Base-by-base conservation (phyloP, 352 stramenopile genomes). In the Phytophthora sojae region DNA sequence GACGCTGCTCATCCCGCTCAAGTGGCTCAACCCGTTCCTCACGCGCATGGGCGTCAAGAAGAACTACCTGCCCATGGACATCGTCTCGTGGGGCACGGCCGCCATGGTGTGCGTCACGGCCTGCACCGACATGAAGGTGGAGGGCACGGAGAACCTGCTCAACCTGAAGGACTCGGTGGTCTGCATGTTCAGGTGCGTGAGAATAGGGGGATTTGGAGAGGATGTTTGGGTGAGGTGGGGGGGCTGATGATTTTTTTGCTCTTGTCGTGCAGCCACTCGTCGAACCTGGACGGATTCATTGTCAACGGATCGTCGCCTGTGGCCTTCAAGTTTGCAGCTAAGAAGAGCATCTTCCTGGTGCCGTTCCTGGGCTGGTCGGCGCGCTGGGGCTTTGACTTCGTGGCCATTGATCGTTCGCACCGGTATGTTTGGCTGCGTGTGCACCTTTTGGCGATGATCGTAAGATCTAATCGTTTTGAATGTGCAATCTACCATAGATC, bases 281-380 rank as follows among this genome's bases (percentile, higher is more conserved):
- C 89, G 32, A 96, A 96, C 69, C 72, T 94, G 7, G 89, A 96
- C 57, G 87, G 85, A 6, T 91, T 96, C 58, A 90, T 96, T 60
- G 85, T 94, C n/a, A 94, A 94, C 52, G 79, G 62, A 15, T 79
- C 76, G 23, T 94, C 89, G 19, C 89, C 87, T 0, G 66, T 85
- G 63, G 83, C 86, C 4, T 82, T 96, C 67, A 93, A 93, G 81
- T 95, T 92, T 67, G 88, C 86, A 17, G 89, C 74, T n/a, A 96
- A 96, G 77, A 94, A 95, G 71, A 93, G 83, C 57, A 58, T 96
- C 14, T 96, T 96, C 56, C 71, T 96, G 52, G 63, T 96, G 55
- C 89, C 89, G 12, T 90, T 93, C 45, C 74, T 93, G 6, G 89
- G 89, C 29, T 96, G 89, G 89, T 72, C 73, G 5, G 64, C 85